phyloP scores from a whole-genome alignment of 495 filamentous ascomycete species.

The Lophium mytilinum region DNA sequence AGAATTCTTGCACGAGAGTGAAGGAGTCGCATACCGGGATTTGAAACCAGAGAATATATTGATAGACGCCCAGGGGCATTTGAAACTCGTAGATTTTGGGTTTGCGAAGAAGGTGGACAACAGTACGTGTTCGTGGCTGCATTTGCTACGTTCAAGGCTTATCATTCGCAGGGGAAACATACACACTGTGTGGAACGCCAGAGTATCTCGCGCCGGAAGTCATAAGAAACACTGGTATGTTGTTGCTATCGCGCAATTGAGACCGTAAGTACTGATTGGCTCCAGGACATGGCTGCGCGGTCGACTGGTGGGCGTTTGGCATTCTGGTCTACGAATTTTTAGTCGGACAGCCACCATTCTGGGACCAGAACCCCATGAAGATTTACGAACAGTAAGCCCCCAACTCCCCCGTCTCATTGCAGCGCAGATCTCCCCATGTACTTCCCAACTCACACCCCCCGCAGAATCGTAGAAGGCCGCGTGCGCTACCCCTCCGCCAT shows the following conservation, averaged over 20 bases:
- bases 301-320: conserved; percentile 99
- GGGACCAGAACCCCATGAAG: conserved; percentile 91
- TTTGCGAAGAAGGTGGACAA: conserved; percentile 79
- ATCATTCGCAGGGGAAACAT: conserved; percentile 61
- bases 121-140: conserved; percentile 35
- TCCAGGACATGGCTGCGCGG: conserved; percentile 77
- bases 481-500: conserved; percentile 63
- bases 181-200: conserved; percentile 92
- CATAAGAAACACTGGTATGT: conserved; percentile 70
- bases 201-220: conserved; percentile 97
- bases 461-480: conserved; percentile 65
- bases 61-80: conserved; percentile 82
- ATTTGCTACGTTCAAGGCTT: background rate
- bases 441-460: background rate
- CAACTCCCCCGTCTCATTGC: background rate
- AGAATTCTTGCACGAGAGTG: conserved; percentile 81
- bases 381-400: conserved; percentile 75
- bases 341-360: conserved; percentile 93
- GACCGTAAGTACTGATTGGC: background rate
- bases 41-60: conserved; percentile 96
- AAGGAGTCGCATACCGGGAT: conserved; percentile 87
- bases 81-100: conserved; percentile 97
- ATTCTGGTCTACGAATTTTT: conserved; percentile 95
- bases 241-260: background rate
- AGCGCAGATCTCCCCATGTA: background rate